Evolutionary conservation across 257 asterid species (phyloP), one percentile per base, ranked within the genome.

Genomic region (Catharanthus roseus): DNA sequence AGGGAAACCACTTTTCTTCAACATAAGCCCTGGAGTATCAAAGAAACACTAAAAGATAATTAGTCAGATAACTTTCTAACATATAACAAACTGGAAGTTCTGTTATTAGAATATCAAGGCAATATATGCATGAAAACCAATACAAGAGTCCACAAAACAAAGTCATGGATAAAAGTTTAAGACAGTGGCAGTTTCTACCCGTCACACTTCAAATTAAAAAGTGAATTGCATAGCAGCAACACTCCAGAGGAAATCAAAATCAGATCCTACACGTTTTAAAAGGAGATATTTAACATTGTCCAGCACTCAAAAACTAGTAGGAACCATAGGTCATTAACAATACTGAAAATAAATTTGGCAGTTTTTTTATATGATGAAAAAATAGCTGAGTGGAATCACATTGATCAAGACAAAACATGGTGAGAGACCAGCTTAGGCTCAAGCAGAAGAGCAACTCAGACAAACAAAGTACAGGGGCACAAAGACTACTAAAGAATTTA

Each of bases 11-110:
- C 87, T 85, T 81, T 91, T 88, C 90, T 86, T 91, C 81, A 93
- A 81, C 97, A 91, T 89, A 49, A 93, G 90, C 67, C 99, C 99
- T 5, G 99, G 99, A 33, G 99, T 93, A 77, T 93, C 99, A 84
- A 91, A 91, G 87, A 93, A 91, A 80, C 99, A 91, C 99, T 93
- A 95, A 78, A 81, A 24, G 6, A 63, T 64, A 78, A 74, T 54
- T 57, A 72, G 82, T 83, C 63, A 85, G 71, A 75, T 58, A 68
- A 44, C 57, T 63, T 77, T 24, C 13, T 34, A 60, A 29, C 61
- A 29, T 29, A 15, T 23, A 24, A 57, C 47, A 71, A 66, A 33
- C 58, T 45, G 44, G 26, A 60, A 8, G 7, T 4, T 28, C 1
- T 1, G 16, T 11, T 10, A 31, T 34, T 33, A 62, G 29, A 62